These are phyloP conservation scores for Sugiyamaella smithiae DNA, from an alignment of 805 yeast species.

Conservation along the genomic window DNA sequence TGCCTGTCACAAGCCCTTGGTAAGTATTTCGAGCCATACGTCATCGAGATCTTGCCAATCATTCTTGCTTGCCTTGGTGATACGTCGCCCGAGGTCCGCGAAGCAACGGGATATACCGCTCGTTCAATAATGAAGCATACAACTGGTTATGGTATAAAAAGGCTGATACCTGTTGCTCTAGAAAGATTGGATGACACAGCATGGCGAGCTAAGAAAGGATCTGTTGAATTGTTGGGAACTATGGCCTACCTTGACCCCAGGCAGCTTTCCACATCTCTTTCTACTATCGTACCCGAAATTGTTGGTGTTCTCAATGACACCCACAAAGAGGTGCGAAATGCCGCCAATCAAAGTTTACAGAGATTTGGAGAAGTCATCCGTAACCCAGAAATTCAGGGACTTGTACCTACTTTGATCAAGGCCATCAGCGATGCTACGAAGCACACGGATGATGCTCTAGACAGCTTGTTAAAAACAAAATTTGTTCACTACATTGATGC, in stretches of 20 bases:
- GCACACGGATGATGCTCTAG: conserved; percentile 82
- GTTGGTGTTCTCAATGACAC: conserved; percentile 93
- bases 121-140: conserved; percentile 85
- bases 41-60: conserved; percentile 79
- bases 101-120: conserved; percentile 84
- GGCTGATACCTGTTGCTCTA: conserved; percentile 86
- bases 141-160: conserved; percentile 87
- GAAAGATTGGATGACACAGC: conserved; percentile 81
- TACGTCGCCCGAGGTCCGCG: conserved; percentile 76
- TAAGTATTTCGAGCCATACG: conserved; percentile 87
- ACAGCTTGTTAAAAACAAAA: conserved; percentile 81
- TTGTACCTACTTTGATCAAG: conserved; percentile 80
- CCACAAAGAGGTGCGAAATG: conserved; percentile 93
- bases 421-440: conserved; percentile 97
- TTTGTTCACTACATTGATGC: conserved; percentile 98
- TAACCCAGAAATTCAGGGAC: conserved; percentile 92
- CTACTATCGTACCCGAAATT: conserved; percentile 91
- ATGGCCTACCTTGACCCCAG: conserved; percentile 98
- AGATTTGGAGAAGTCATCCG: conserved; percentile 95
- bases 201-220: conserved; percentile 96
- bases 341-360: conserved; percentile 86
- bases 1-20: conserved; percentile 77
- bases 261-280: conserved; percentile 83
- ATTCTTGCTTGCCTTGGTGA: conserved; percentile 84
- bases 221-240: conserved; percentile 92